These are phyloP conservation scores for Atalantia buxifolia DNA, from an alignment of 345 rosid genomes.

Conservation along the genomic window DNA sequence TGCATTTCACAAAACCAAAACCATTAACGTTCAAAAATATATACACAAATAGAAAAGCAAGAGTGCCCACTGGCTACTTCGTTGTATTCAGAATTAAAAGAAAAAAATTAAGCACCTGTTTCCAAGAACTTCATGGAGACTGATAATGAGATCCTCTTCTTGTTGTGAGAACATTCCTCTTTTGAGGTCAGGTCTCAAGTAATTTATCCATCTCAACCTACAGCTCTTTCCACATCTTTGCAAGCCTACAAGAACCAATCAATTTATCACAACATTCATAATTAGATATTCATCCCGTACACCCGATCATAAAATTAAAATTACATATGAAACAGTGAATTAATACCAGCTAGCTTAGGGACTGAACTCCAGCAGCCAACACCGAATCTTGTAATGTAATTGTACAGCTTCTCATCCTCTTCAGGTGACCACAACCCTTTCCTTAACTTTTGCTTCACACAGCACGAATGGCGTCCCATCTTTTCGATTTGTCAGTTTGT, in stretches of 20 bases:
- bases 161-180: constrained; percentile 69
- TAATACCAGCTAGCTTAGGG: constrained; percentile 59
- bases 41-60: no score
- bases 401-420: constrained; percentile 64
- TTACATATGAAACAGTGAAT: no score
- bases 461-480: constrained; percentile 59
- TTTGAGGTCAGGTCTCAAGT: constrained; percentile 88
- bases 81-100: no score
- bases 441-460: constrained; percentile 54
- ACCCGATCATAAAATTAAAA: no score
- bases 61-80: no score
- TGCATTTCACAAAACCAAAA: background rate
- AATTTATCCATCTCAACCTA: constrained; percentile 88
- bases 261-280: background rate
- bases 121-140: constrained; percentile 61
- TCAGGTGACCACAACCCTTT: constrained; percentile 80
- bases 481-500: background rate
- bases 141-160: constrained; percentile 55
- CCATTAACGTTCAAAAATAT: background rate
- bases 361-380: constrained; percentile 82
- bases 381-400: constrained; percentile 54
- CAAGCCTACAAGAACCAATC: constrained; percentile 35
- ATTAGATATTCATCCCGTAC: no score
- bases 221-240: constrained; percentile 92
- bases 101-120: constrained; percentile 36